phyloP scores from a whole-genome alignment of 495 filamentous ascomycete genomes.

The Alectoria sarmentosa region DNA sequence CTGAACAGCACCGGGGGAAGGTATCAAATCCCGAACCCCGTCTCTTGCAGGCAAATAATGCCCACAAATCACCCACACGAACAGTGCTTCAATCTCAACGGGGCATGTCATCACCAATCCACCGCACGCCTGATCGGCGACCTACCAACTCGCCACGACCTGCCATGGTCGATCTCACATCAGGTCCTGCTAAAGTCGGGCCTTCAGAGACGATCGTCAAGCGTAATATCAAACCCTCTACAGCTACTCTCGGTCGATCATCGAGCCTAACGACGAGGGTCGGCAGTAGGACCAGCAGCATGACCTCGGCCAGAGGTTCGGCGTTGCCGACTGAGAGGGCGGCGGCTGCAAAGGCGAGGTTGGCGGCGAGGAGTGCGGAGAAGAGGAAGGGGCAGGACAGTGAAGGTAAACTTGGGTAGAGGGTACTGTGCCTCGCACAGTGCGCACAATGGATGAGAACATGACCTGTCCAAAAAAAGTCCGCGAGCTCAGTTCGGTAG shows the following conservation, averaged over 20 bases:
- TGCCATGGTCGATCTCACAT: conserved; percentile 3
- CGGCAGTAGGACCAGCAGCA: conserved; percentile 27
- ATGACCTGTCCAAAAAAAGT: not conserved
- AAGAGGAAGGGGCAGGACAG: conserved; percentile 33
- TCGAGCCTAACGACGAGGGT: conserved; percentile 27
- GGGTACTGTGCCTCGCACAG: not conserved
- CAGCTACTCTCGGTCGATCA: conserved; percentile 14
- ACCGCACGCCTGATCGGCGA: not conserved
- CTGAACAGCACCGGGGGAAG: conserved; percentile 6
- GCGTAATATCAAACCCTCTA: not conserved
- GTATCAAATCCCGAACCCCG: not conserved
- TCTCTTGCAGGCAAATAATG: not conserved
- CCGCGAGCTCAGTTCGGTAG: not conserved
- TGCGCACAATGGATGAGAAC: not conserved
- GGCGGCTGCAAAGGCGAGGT: conserved; percentile 55
- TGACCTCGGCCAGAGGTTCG: conserved; percentile 26
- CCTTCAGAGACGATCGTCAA: not conserved
- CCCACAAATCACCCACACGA: not conserved
- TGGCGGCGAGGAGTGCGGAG: conserved; percentile 48
- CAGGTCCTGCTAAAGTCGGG: conserved; percentile 11
- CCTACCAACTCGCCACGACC: conserved; percentile 8
- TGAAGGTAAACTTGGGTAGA: too few species aligned
- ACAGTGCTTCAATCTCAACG: not conserved
- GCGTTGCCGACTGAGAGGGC: conserved; percentile 50
- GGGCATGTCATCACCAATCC: not conserved